A percentile compares a stretch with the other conserved stretches of the same genome.
phyloP scores from a whole-genome alignment of 2,329 filamentous ascomycete genomes.

The Cercospora sojina region DNA sequence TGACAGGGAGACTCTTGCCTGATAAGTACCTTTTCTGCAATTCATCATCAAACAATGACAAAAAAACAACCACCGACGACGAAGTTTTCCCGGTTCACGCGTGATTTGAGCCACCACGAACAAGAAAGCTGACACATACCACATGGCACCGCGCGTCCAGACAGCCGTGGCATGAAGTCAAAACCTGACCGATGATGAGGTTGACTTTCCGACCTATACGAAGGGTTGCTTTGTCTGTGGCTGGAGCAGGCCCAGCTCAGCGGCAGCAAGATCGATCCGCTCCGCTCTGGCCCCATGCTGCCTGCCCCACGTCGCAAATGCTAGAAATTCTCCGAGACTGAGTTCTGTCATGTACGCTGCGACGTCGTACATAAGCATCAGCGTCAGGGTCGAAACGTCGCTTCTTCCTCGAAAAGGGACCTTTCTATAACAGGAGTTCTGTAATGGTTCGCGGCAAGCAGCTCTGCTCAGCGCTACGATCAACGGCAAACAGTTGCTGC shows the following conservation, averaged over 20 bases:
- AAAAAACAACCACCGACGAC: not conserved
- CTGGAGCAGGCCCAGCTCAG: not conserved
- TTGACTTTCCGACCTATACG: not conserved
- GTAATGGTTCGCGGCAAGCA: not conserved
- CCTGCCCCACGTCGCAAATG: not conserved
- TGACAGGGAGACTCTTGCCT: not conserved
- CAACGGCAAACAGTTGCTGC: not conserved
- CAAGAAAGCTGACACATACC: not conserved
- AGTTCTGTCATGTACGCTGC: slow-evolving; percentile 1
- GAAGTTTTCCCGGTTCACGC: not conserved
- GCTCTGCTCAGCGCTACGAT: not conserved
- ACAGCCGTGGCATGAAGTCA: not conserved
- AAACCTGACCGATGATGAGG: not conserved
- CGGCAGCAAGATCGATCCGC: not conserved
- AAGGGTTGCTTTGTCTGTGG: not conserved
- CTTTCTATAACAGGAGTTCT: not conserved
- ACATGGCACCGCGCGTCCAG: not conserved
- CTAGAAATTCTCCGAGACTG: slow-evolving; percentile 1
- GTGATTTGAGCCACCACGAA: not conserved
- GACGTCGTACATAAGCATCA: not conserved
- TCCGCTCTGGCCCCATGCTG: not conserved
- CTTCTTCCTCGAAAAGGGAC: not conserved
- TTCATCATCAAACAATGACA: not conserved
- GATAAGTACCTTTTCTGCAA: not conserved
- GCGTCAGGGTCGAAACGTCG: not conserved